phyloP scores from a whole-genome alignment of 2,329 filamentous ascomycete genomes.

The Volutella citrinella region DNA sequence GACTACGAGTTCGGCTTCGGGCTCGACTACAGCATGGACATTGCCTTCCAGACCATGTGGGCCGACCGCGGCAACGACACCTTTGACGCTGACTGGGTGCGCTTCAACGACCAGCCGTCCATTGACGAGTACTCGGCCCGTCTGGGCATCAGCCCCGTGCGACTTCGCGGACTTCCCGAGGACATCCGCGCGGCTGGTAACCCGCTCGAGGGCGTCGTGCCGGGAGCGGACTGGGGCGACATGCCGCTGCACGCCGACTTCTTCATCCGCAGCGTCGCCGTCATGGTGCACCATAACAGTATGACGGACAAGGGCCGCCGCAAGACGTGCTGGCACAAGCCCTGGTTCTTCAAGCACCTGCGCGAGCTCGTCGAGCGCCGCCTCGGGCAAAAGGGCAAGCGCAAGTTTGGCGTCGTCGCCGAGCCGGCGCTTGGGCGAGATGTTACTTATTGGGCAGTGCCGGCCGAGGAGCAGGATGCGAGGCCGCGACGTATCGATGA shows the following conservation, averaged over 20 bases:
- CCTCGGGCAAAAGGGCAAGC: too few species aligned
- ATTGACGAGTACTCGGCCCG: slow-evolving; percentile 14
- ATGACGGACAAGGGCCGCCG: too few species aligned
- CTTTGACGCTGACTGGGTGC: slow-evolving; percentile 2
- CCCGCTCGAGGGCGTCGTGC: slow-evolving; percentile 5
- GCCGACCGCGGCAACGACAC: slow-evolving; percentile 1
- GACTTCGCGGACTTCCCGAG: slow-evolving; percentile 17
- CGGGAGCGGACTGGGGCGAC: slow-evolving; percentile 14
- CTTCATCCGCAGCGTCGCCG: slow-evolving; percentile 17
- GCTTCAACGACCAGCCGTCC: slow-evolving; percentile 13
- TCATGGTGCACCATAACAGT: slow-evolving; percentile 19
- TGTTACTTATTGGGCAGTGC: too few species aligned
- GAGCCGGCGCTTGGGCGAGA: too few species aligned
- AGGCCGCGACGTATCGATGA: too few species aligned
- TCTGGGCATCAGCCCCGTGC: slow-evolving; percentile 14
- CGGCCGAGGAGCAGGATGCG: too few species aligned
- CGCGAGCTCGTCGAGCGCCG: too few species aligned
- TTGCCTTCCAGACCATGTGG: slow-evolving; percentile 19
- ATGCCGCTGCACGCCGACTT: slow-evolving; percentile 17
- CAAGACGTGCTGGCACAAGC: too few species aligned
- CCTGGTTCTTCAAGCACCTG: too few species aligned
- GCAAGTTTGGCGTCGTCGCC: too few species aligned
- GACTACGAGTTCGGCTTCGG: slow-evolving; percentile 24
- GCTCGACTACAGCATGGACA: slow-evolving; percentile 29
- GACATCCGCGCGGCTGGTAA: slow-evolving; percentile 13